Evolutionary conservation across 2,329 filamentous ascomycete genomes (phyloP).

Genomic region (Falciphora oryzae): DNA sequence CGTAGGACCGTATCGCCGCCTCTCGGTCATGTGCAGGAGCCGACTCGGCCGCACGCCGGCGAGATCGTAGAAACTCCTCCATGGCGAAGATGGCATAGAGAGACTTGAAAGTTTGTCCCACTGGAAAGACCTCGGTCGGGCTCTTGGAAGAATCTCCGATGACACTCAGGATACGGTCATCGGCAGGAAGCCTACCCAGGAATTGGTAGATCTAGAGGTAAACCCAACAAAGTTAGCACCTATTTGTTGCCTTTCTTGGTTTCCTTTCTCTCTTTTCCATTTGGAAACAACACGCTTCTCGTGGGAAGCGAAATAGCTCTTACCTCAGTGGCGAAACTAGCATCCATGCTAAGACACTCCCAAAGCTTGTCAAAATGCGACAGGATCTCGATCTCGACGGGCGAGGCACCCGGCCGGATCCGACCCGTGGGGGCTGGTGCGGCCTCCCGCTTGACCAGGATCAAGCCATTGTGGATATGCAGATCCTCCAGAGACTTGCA

Average conservation of each 20-base stretch:
- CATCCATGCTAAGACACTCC: constrained; percentile 69
- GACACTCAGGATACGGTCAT: constrained; percentile 53
- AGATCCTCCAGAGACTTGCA: constrained; percentile 62
- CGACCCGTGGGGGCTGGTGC: constrained; percentile 29
- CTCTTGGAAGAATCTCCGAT: constrained; percentile 50
- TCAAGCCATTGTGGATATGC: constrained; percentile 56
- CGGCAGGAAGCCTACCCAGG: constrained; percentile 62
- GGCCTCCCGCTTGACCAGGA: constrained; percentile 59
- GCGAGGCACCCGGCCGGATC: constrained; percentile 46
- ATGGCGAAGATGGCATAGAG: constrained; percentile 69
- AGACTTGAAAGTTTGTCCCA: constrained; percentile 63
- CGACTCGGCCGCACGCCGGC: constrained; percentile 21
- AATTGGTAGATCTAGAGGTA: constrained; percentile 60
- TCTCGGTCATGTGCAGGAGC: constrained; percentile 17
- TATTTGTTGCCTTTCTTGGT: background rate
- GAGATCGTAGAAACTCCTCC: constrained; percentile 50
- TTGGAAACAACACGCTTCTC: too few species aligned
- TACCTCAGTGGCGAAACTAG: constrained; percentile 63
- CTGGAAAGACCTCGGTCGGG: constrained; percentile 60
- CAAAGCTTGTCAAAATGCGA: constrained; percentile 81
- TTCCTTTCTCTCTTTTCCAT: too few species aligned
- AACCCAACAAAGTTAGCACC: constrained; percentile 9
- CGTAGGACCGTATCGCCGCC: constrained; percentile 18
- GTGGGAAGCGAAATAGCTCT: constrained; percentile 13
- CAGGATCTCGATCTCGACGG: constrained; percentile 72